Conservation (phyloP, 2,329 filamentous ascomycete species). For the Pseudogymnoascus sp. region DNA sequence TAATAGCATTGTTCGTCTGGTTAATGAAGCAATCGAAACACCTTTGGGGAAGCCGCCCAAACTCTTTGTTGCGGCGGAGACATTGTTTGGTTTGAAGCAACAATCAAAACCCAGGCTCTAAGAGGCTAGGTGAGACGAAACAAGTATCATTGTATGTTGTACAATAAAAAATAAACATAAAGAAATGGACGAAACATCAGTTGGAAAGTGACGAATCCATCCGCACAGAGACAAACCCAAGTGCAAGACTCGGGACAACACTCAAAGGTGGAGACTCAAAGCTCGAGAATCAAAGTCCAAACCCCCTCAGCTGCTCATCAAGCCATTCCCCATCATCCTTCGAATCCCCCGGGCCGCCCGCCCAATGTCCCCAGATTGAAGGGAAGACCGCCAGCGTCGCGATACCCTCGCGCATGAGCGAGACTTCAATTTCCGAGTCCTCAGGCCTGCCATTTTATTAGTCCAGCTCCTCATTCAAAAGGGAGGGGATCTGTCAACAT, state of each 20-base stretch:
- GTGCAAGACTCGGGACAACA: neutral
- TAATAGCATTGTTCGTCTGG: neutral
- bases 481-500: slow-evolving; percentile 24
- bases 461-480: neutral
- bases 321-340: slow-evolving; percentile 65
- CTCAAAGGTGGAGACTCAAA: neutral
- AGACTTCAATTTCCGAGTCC: slow-evolving; percentile 67
- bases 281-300: slow-evolving; percentile 23
- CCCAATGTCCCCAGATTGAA: slow-evolving; percentile 60
- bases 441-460: slow-evolving; percentile 47
- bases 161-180: neutral
- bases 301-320: slow-evolving; percentile 48
- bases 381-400: slow-evolving; percentile 46
- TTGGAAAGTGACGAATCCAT: neutral
- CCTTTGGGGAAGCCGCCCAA: neutral
- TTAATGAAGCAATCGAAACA: neutral
- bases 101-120: neutral
- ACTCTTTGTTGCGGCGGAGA: neutral
- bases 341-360: slow-evolving; percentile 62
- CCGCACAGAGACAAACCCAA: neutral
- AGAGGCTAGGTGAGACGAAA: neutral
- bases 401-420: slow-evolving; percentile 49
- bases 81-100: neutral
- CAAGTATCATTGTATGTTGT: neutral
- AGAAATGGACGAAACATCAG: neutral